Evolutionary conservation across 1,139 yeast species (phyloP).

Genomic region (Barnettozyma hawaiiensis): DNA sequence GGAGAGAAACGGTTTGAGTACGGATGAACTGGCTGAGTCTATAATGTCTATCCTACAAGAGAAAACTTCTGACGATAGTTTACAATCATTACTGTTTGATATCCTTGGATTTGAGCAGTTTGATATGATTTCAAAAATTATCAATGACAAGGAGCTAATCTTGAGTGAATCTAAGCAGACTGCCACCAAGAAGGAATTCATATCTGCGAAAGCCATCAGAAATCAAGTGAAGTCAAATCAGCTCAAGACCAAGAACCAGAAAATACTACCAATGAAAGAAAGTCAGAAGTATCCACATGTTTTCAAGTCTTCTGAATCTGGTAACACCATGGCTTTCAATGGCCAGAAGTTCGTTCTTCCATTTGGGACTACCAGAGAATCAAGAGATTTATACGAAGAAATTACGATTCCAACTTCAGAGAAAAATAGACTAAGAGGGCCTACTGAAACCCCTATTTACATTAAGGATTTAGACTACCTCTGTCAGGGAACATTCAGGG

Average conservation of each 20-base stretch:
- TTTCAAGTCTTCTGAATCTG: conserved; percentile 63
- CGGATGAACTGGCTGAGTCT: conserved; percentile 20
- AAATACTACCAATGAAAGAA: conserved; percentile 42
- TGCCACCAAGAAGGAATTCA: conserved; percentile 28
- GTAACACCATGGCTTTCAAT: conserved; percentile 63
- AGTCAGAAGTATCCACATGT: conserved; percentile 80
- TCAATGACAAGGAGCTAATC: conserved; percentile 44
- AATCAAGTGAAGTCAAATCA: conserved; percentile 53
- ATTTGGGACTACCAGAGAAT: conserved; percentile 66
- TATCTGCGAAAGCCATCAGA: conserved; percentile 54
- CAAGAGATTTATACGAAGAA: conserved; percentile 69
- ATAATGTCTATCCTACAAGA: conserved; percentile 27
- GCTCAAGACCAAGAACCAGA: conserved; percentile 43
- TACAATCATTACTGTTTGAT: conserved; percentile 51
- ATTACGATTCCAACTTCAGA: conserved; percentile 75
- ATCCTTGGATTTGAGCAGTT: conserved; percentile 81
- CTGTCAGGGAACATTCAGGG: conserved; percentile 80
- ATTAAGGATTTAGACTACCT: conserved; percentile 63
- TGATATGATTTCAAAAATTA: conserved; percentile 63
- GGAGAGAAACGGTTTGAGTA: conserved; percentile 20
- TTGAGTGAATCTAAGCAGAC: conserved; percentile 22
- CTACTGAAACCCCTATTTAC: conserved; percentile 50
- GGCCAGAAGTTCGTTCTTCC: conserved; percentile 83
- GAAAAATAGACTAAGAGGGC: conserved; percentile 33
- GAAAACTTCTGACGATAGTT: conserved; percentile 27